Percentiles rank a stretch among this genome's conserved stretches.
phyloP scores from a whole-genome alignment of 106 monocot genomes.

The Hemerocallis citrina region DNA sequence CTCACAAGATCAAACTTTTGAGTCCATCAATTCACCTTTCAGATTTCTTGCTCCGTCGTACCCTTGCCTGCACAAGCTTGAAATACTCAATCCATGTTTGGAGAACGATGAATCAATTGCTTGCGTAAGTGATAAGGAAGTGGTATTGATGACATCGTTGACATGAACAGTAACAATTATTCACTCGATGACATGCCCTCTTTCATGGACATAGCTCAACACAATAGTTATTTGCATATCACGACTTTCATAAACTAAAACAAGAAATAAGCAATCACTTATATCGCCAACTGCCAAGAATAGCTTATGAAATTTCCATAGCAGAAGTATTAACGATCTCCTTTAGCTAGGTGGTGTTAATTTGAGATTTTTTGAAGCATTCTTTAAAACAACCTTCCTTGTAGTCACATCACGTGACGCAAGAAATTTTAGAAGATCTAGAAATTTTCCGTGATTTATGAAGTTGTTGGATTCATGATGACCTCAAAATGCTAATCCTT shows the following conservation, averaged over 20 bases:
- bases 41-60: too few relatives aligned
- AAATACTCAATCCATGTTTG: too few relatives aligned
- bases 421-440: constrained; percentile 10
- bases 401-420: neutral
- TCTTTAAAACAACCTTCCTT: neutral
- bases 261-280: constrained; percentile 7
- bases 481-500: constrained; percentile 9
- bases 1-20: too few relatives aligned
- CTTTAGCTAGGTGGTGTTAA: constrained; percentile 4
- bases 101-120: neutral
- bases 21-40: too few relatives aligned
- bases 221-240: constrained; percentile 14
- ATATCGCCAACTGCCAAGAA: constrained; percentile 8
- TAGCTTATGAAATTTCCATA: constrained; percentile 2
- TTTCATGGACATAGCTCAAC: constrained; percentile 6
- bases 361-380: neutral
- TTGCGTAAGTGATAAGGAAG: neutral
- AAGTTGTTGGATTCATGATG: constrained; percentile 5
- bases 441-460: constrained; percentile 8
- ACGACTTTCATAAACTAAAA: constrained; percentile 14
- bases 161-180: neutral
- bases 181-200: neutral
- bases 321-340: constrained; percentile 10
- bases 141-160: neutral
- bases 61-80: too few relatives aligned